Evolutionary conservation across 345 rosid species (phyloP).

Genomic region (Luvunga scandens): DNA sequence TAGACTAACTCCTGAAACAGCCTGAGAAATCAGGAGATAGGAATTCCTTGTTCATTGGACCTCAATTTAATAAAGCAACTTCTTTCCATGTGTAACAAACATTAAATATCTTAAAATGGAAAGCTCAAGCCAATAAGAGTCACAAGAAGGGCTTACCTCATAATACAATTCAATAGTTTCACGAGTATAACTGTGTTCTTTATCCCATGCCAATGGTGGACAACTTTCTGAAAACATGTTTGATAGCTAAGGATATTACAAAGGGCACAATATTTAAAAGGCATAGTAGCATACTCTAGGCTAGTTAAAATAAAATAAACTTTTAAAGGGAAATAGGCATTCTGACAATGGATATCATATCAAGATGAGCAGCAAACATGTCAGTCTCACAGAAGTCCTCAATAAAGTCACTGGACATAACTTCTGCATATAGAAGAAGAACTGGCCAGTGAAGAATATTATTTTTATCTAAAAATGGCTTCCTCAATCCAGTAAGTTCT

Average conservation of each 20-base stretch:
- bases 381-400: conserved; percentile 89
- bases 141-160: conserved; percentile 52
- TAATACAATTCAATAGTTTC: conserved; percentile 75
- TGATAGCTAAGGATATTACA: conserved; percentile 55
- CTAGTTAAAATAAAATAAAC: not conserved
- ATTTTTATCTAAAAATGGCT: conserved; percentile 66
- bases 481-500: conserved; percentile 75
- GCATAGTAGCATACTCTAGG: not conserved
- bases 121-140: not conserved
- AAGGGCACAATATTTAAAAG: conserved; percentile 1
- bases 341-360: conserved; percentile 67
- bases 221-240: conserved; percentile 82
- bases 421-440: conserved; percentile 83
- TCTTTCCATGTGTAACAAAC: not conserved
- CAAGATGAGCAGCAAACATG: conserved; percentile 78
- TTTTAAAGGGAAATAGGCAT: not conserved
- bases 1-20: conserved; percentile 46
- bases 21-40: conserved; percentile 38
- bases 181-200: conserved; percentile 58
- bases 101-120: not conserved
- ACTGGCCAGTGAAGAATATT: conserved; percentile 90
- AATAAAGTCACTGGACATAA: conserved; percentile 86
- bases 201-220: conserved; percentile 79
- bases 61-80: not conserved
- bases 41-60: not conserved